Evolutionary conservation across 1,139 yeast genomes (phyloP).

Genomic region (Entelexis paramagnoliae): DNA sequence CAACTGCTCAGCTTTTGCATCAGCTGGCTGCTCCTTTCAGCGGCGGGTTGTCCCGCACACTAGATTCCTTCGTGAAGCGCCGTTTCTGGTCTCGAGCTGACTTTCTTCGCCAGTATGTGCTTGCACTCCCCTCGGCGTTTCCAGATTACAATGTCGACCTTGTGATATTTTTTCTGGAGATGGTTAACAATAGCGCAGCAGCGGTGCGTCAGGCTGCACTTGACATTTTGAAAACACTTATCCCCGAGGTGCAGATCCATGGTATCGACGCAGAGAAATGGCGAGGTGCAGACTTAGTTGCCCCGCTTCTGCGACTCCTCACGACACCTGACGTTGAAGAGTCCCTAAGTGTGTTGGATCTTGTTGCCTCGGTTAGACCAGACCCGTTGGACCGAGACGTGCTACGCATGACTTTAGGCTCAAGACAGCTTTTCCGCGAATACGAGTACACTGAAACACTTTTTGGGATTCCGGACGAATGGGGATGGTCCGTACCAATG

Average conservation of each 20-base stretch:
- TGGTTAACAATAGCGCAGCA: conserved; percentile 59
- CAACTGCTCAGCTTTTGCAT: conserved; percentile 32
- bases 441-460: conserved; percentile 79
- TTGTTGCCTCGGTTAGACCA: conserved; percentile 75
- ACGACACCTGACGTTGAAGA: conserved; percentile 80
- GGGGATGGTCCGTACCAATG: conserved; percentile 97
- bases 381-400: conserved; percentile 86
- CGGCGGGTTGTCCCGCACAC: conserved; percentile 52
- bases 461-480: conserved; percentile 93
- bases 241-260: conserved; percentile 70
- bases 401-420: conserved; percentile 82
- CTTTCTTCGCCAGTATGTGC: conserved; percentile 69
- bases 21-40: conserved; percentile 25
- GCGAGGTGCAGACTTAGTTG: conserved; percentile 87
- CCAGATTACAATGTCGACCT: conserved; percentile 67
- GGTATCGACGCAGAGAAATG: conserved; percentile 53
- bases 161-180: conserved; percentile 63
- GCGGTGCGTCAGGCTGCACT: conserved; percentile 79
- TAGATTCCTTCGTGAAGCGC: conserved; percentile 64
- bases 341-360: conserved; percentile 83
- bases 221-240: conserved; percentile 58
- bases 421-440: conserved; percentile 63
- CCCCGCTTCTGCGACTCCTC: conserved; percentile 73
- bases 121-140: conserved; percentile 54
- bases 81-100: conserved; percentile 83